A percentile compares a stretch with the other conserved stretches of the same genome.
phyloP scores from a whole-genome alignment of 495 filamentous ascomycete species.

The Podospora didyma region DNA sequence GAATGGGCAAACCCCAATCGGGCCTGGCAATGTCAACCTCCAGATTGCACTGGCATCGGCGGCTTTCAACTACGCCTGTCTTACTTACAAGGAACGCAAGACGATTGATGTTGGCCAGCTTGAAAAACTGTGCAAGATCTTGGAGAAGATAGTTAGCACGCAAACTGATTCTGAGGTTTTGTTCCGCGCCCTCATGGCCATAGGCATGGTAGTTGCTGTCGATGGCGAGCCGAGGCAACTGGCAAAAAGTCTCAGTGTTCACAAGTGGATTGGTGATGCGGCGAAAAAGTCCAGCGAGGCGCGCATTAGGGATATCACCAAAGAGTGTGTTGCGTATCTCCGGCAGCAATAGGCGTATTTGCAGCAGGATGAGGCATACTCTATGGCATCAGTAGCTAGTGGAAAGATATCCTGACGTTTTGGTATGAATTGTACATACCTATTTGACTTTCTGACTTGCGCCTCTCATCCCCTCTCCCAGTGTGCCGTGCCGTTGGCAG shows the following conservation, averaged over 20 bases:
- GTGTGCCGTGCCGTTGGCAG: no score
- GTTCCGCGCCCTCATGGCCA: slow-evolving; percentile 76
- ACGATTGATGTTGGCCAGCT: slow-evolving; percentile 12
- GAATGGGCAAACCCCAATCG: slow-evolving; percentile 40
- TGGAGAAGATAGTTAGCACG: slow-evolving; percentile 56
- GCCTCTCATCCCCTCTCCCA: no score
- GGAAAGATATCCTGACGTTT: no score
- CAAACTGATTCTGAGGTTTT: slow-evolving; percentile 77
- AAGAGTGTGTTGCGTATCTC: slow-evolving; percentile 55
- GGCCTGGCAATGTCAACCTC: slow-evolving; percentile 71
- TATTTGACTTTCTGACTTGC: no score
- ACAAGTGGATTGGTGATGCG: slow-evolving; percentile 36
- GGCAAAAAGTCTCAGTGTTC: slow-evolving; percentile 41
- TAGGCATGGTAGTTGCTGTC: slow-evolving; percentile 68
- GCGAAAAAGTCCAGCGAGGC: slow-evolving; percentile 47
- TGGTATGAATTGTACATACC: no score
- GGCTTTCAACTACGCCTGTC: slow-evolving; percentile 79
- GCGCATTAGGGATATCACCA: slow-evolving; percentile 53
- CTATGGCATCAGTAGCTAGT: no score
- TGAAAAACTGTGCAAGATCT: slow-evolving; percentile 34
- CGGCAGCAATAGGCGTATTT: background rate
- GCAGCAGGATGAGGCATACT: no score
- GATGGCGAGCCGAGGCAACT: slow-evolving; percentile 44
- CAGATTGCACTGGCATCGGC: slow-evolving; percentile 77
- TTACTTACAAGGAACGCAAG: slow-evolving; percentile 34